A percentile compares a stretch with the other conserved stretches of the same genome.
Evolutionary conservation across 2,329 filamentous ascomycete species (phyloP).

Genomic region (Sclerotinia glacialis): DNA sequence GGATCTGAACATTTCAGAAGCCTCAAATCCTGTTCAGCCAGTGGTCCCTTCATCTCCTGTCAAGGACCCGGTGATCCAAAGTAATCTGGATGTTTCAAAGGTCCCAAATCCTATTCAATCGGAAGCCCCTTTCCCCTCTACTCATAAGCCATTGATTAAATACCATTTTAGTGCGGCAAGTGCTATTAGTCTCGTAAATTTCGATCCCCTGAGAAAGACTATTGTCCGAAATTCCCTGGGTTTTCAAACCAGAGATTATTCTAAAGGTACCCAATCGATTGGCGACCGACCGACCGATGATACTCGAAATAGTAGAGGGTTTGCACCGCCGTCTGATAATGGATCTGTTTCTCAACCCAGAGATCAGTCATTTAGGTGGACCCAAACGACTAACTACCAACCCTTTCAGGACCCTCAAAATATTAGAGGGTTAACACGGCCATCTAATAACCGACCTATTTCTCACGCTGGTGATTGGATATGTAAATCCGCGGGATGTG

Average conservation of each 20-base stretch:
- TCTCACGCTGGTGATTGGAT: background rate
- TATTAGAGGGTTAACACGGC: background rate
- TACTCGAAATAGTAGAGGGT: background rate
- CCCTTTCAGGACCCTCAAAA: background rate
- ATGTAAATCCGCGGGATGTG: background rate
- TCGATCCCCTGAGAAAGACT: background rate
- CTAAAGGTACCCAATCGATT: background rate
- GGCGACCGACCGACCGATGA: background rate
- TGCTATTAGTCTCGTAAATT: background rate
- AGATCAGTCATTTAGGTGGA: too few relatives aligned
- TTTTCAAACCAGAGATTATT: background rate
- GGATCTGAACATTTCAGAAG: background rate
- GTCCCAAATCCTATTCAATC: background rate
- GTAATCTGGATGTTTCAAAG: background rate
- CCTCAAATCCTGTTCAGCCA: background rate
- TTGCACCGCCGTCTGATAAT: background rate
- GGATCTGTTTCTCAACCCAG: background rate
- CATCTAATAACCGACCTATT: background rate
- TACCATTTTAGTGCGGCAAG: background rate
- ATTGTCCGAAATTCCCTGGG: background rate
- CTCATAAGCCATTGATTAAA: background rate
- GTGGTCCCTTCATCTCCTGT: background rate
- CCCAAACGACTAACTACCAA: background rate
- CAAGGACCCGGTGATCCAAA: background rate
- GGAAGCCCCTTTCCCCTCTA: background rate